Base-by-base conservation (phyloP, 2,329 filamentous ascomycete genomes). In the Periconia sp. region DNA sequence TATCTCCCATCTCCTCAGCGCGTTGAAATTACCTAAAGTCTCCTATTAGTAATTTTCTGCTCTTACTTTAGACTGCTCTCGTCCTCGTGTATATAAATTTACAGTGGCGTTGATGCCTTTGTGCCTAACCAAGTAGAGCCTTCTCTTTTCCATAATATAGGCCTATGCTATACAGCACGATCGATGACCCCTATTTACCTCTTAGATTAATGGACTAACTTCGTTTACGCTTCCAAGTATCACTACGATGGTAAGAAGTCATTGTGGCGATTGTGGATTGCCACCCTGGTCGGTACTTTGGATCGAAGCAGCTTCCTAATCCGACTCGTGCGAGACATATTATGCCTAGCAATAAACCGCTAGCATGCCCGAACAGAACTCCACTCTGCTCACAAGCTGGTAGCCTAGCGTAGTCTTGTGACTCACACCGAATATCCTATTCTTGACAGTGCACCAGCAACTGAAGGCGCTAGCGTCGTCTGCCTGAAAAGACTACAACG, bases 21-120 rank as follows among this genome's bases (percentile, higher is more conserved):
- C 36, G 25, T 40, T 35, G 16, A 29, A 46, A 35, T 40, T 36
- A 30, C 23, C 36, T 46, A 31, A 39, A 46, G 42, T 40, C 42
- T 46, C 19, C 18, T 36, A 26, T 29, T 31, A 31, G 36, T 33
- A 36, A 36, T 10, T 16, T 36, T 36, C 22, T 34, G 18, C 32
- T 12, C 36, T 37, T 41, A 36, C 43, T 41, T n/a, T 24, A 37
- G 37, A 40, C 32, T 37, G 26, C 21, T 41, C 16, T 45, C 29
- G 28, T 24, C 30, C 15, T 33, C 30, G 18, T 29, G 24, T 6
- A 45, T 45, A 36, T 21, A 38, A 45, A 45, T 34, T 34, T 45
- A 45, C 29, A 45, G 40, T 35, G 24, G 35, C 36, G 36, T 45
- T 40, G 23, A 45, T 18, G 23, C 41, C 41, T 45, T 30, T 22